Evolutionary conservation across 768 basidiomycete genomes (phyloP).

Genomic region (Coprinellus micaceus): DNA sequence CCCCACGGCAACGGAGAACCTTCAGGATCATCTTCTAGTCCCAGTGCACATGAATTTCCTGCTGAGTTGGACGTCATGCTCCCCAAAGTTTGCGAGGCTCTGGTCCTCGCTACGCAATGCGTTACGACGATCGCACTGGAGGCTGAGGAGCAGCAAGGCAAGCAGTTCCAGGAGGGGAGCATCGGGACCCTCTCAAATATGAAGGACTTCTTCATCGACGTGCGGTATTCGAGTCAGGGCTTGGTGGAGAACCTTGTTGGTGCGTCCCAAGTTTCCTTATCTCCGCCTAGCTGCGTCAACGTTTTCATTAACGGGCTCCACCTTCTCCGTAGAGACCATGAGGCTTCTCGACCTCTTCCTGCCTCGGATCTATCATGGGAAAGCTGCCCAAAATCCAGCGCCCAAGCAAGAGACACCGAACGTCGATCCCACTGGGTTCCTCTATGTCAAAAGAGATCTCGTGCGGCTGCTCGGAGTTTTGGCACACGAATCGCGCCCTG

Average conservation of each 20-base stretch:
- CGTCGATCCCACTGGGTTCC: constrained; percentile 57
- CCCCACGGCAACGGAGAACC: not conserved
- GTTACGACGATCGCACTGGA: constrained; percentile 61
- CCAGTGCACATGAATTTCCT: constrained; percentile 17
- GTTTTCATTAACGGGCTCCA: constrained; percentile 8
- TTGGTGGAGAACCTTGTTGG: constrained; percentile 59
- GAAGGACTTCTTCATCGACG: constrained; percentile 43
- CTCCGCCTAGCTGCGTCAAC: constrained; percentile 8
- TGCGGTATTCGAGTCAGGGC: constrained; percentile 39
- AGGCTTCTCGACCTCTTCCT: constrained; percentile 75
- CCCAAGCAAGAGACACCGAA: constrained; percentile 22
- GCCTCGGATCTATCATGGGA: constrained; percentile 81
- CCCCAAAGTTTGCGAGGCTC: constrained; percentile 75
- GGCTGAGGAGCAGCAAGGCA: constrained; percentile 34
- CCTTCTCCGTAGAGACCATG: constrained; percentile 53
- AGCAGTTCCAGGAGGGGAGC: constrained; percentile 16
- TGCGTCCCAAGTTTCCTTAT: constrained; percentile 25
- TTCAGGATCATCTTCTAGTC: constrained; percentile 6
- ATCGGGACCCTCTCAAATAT: constrained; percentile 23
- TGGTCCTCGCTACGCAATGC: constrained; percentile 76
- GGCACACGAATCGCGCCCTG: constrained; percentile 55
- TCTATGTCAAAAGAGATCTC: constrained; percentile 83
- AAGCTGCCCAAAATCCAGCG: constrained; percentile 39
- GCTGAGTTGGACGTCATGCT: constrained; percentile 63
- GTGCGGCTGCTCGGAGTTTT: constrained; percentile 85